Evolutionary conservation across 164 flowering plant genomes (phyloP).

Genomic region (Berberis thunbergii): DNA sequence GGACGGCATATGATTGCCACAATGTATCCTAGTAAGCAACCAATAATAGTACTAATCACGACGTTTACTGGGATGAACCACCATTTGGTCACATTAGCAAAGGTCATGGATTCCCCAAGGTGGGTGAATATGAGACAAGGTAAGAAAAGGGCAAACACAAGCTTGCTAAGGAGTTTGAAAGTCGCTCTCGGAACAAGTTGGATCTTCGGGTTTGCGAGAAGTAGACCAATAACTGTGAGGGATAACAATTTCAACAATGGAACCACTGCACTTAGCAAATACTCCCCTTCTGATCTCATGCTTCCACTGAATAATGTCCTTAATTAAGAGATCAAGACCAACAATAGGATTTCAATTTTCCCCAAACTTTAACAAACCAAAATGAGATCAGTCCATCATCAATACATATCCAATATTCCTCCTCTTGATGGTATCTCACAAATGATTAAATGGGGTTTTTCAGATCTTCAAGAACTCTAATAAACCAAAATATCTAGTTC

Average conservation of each 20-base stretch:
- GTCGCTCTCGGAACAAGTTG: conserved; percentile 63
- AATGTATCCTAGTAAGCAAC: conserved; percentile 55
- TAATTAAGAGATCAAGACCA: too few species aligned
- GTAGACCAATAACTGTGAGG: conserved; percentile 54
- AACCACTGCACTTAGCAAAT: conserved; percentile 38
- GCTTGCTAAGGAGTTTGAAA: conserved; percentile 80
- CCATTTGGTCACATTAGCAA: conserved; percentile 43
- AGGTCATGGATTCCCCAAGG: conserved; percentile 56
- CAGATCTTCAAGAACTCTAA: too few species aligned
- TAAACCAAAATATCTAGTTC: too few species aligned
- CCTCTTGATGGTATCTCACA: too few species aligned
- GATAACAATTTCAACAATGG: conserved; percentile 74
- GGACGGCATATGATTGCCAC: conserved; percentile 71
- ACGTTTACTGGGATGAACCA: conserved; percentile 92
- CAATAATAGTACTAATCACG: conserved; percentile 48
- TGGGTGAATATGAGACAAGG: conserved; percentile 76
- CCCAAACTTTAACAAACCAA: too few species aligned
- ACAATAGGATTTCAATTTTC: too few species aligned
- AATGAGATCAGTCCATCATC: too few species aligned
- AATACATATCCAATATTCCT: too few species aligned
- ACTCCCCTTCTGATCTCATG: conserved; percentile 16
- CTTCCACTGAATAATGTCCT: neutral
- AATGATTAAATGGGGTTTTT: too few species aligned
- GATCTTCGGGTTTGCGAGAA: conserved; percentile 59
- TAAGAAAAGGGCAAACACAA: conserved; percentile 76